Conservation (phyloP, 2,329 filamentous ascomycete genomes). For the Cordyceps cateniannulata region DNA sequence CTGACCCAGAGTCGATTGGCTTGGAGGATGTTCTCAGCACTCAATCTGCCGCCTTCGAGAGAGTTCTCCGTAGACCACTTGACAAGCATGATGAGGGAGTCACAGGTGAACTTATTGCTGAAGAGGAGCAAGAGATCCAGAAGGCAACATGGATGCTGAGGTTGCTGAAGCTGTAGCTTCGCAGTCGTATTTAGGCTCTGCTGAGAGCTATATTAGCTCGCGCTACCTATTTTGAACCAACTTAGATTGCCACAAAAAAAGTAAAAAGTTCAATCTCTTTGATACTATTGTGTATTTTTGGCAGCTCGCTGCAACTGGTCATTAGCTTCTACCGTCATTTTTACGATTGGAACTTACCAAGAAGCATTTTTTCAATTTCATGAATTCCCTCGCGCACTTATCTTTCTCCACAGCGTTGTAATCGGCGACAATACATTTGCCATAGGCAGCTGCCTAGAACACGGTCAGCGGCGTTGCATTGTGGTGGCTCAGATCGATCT, state of each 20-base stretch:
- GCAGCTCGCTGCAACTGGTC: conserved; percentile 11
- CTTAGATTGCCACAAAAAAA: neutral
- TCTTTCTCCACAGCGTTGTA: conserved; percentile 89
- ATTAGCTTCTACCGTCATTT: neutral
- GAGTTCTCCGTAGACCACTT: conserved; percentile 68
- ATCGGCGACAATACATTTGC: conserved; percentile 83
- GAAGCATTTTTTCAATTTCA: conserved; percentile 81
- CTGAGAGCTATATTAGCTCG: neutral
- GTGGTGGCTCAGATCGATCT: neutral
- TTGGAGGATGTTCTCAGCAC: conserved; percentile 62
- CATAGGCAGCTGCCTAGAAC: conserved; percentile 71
- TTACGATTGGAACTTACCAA: conserved; percentile 48
- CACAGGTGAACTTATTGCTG: conserved; percentile 50
- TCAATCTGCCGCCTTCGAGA: conserved; percentile 64
- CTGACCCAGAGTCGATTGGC: conserved; percentile 71
- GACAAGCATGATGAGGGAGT: conserved; percentile 37
- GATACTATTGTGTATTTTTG: conserved; percentile 9
- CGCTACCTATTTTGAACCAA: neutral
- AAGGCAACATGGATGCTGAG: conserved; percentile 74
- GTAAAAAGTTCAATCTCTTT: neutral
- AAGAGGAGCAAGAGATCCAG: conserved; percentile 82
- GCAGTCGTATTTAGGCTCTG: neutral
- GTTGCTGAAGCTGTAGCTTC: conserved; percentile 62
- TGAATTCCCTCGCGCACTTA: conserved; percentile 81
- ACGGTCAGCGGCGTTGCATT: neutral